Base-by-base conservation (phyloP, 805 yeast species). In the Wickerhamomyces strasburgensis region DNA sequence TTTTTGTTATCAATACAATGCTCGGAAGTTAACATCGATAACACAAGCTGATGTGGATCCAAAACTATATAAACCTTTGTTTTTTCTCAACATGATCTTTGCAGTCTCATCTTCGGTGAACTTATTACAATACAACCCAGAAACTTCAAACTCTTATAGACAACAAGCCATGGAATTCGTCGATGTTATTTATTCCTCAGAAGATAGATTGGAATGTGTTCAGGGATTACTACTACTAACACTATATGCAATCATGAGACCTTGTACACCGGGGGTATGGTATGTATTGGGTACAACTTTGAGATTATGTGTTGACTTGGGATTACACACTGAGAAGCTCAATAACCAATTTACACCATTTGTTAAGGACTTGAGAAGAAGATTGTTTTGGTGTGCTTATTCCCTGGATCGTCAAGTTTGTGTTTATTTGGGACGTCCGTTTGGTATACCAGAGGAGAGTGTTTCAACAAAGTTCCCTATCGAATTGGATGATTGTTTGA, bases 191-290 rank as follows among this genome's bases (percentile, higher is more conserved):
- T 76, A 77, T 53, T 56, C 68, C 5, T 69, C 84, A 2, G 44
- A 62, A 0, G 84, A 86, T 48, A 68, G 81, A 31, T 60, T 86
- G 27, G 94, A 84, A 48, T 70, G 83, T 1, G 58, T 88, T 4
- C 90, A 84, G 52, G 88, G 89, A 0, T 64, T 84, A 11, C 55
- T 88, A 14, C 62, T 85, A 11, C 61, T 84, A 29, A 76, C 90
- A 0, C 54, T 80, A 5, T 88, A 83, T 54, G 77, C 94, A 1
- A 68, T 82, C 24, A 86, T 88, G 95, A 70, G 95, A 39, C 96
- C 96, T 0, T 80, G 90, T 1, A 75, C 75, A 11, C 95, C 96
- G 0, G 93, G 95, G 4, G 86, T 85, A n/a, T 88, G 97, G 97
- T 85, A 85, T 55, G 76, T 84, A 4, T 62, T 85, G 45, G 96